Evolutionary conservation across 164 flowering plant genomes (phyloP), one percentile per base, ranked within the genome.

Genomic region (Magnolia officinalis): DNA sequence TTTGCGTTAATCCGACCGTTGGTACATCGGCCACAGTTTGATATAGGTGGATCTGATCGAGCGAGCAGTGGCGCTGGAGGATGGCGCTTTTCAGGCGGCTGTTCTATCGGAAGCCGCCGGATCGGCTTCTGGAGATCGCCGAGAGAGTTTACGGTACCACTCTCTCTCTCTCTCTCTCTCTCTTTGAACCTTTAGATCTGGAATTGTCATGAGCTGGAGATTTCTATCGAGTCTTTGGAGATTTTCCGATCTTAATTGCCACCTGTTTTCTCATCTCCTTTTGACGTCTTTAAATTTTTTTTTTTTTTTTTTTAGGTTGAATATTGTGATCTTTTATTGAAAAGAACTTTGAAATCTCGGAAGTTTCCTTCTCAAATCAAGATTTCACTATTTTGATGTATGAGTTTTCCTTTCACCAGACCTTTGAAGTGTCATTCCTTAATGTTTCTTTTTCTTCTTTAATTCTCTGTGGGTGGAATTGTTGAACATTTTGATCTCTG

Each of bases 41-140:
- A 55, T 55, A 2, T 16, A 0, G 18, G 61, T 31, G 71, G 71
- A 26, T 67, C 49, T 29, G 71, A 67, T 67, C 50, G 80, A 73
- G 78, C 89, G 55, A 79, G 86, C 77, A 82, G 88, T 95, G 87
- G 92, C 94, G 94, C 92, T 92, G 82, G 82, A 75, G 8, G 70
- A 95, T 95, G 98, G 97, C 98, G 98, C 94, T 95, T 89, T 92
- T 95, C 87, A 85, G 98, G 80, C 81, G 97, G 55, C 84, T 93
- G 78, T 92, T 95, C 31, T 95, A 91, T 69, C 84, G 97, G 85
- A 94, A 91, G 84, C 97, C 96, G 73, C 98, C 98, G 75, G 97
- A 94, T 88, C 95, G 92, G 78, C 92, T 94, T 71, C 91, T 91
- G 24, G 98, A 95, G 88, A 94, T 94, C 86, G 90, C 98, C 20